These are phyloP conservation scores for Nakazawaea wickerhamii DNA, from an alignment of 805 yeast genomes.

Conservation along the genomic window DNA sequence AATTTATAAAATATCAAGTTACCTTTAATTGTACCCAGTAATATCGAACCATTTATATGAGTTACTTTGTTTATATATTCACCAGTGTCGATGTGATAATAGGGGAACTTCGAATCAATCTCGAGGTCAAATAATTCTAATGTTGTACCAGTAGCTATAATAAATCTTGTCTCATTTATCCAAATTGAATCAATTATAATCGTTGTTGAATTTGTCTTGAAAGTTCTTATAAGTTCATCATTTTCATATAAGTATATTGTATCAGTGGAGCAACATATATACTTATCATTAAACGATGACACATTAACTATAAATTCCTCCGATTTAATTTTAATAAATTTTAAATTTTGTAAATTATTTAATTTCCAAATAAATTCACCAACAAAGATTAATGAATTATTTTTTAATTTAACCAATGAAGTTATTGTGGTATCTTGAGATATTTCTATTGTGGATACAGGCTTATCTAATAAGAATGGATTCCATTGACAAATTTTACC, in stretches of 20 bases:
- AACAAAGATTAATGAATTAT: constrained; percentile 10
- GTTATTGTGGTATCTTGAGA: too few species aligned
- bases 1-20: constrained; percentile 2
- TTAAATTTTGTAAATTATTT: too few species aligned
- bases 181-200: constrained; percentile 10
- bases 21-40: constrained; percentile 7
- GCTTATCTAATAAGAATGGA: constrained; percentile 12
- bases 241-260: too few species aligned
- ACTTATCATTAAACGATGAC: too few species aligned
- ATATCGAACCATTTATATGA: not conserved
- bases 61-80: constrained; percentile 6
- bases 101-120: constrained; percentile 1
- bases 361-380: constrained; percentile 2
- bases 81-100: not conserved
- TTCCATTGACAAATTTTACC: constrained; percentile 14
- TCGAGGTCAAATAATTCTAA: constrained; percentile 10
- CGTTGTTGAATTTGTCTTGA: constrained; percentile 1
- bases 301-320: too few species aligned
- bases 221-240: too few species aligned
- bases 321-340: too few species aligned
- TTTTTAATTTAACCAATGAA: not conserved
- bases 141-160: constrained; percentile 3
- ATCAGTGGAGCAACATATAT: too few species aligned
- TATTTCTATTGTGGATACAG: too few species aligned
- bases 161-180: constrained; percentile 1